These are phyloP conservation scores for Heterobasidion parviporum DNA, from an alignment of 1,284 basidiomycete genomes.

Conservation along the genomic window DNA sequence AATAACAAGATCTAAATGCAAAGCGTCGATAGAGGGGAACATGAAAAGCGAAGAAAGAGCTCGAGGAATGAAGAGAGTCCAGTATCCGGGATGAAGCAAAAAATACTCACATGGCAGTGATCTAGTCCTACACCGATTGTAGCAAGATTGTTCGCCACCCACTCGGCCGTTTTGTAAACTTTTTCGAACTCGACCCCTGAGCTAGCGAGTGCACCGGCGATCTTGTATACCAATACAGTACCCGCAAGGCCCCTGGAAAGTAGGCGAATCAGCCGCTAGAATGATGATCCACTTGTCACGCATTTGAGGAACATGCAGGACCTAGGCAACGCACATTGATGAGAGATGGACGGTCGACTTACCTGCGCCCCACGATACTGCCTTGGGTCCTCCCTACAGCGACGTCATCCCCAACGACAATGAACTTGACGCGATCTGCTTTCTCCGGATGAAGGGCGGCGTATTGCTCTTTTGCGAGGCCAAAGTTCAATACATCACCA, in stretches of 20 bases:
- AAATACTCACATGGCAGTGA: slow-evolving; percentile 70
- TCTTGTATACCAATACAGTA: slow-evolving; percentile 88
- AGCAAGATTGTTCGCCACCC: slow-evolving; percentile 57
- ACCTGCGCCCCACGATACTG: slow-evolving; percentile 75
- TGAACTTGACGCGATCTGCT: slow-evolving; percentile 63
- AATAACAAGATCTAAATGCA: background rate
- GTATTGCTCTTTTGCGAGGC: slow-evolving; percentile 84
- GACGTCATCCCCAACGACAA: slow-evolving; percentile 90
- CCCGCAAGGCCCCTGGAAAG: slow-evolving; percentile 72
- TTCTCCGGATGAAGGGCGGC: slow-evolving; percentile 64
- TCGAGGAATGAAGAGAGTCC: too few species aligned
- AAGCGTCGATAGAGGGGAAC: background rate
- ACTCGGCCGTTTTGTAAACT: slow-evolving; percentile 65
- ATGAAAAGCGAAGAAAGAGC: background rate
- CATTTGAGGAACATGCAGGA: too few species aligned
- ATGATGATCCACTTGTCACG: too few species aligned
- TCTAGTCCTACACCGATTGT: slow-evolving; percentile 90
- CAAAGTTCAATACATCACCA: slow-evolving; percentile 89
- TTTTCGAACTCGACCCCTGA: slow-evolving; percentile 66
- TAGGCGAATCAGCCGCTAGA: too few species aligned
- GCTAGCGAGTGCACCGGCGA: slow-evolving; percentile 79
- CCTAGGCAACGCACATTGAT: background rate
- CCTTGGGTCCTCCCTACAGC: slow-evolving; percentile 79
- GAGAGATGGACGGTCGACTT: slow-evolving; percentile 5
- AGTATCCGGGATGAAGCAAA: background rate